Evolutionary conservation across 1,284 basidiomycete genomes (phyloP), one percentile per base, ranked within the genome.

Genomic region (Exsudoporus floridanus): DNA sequence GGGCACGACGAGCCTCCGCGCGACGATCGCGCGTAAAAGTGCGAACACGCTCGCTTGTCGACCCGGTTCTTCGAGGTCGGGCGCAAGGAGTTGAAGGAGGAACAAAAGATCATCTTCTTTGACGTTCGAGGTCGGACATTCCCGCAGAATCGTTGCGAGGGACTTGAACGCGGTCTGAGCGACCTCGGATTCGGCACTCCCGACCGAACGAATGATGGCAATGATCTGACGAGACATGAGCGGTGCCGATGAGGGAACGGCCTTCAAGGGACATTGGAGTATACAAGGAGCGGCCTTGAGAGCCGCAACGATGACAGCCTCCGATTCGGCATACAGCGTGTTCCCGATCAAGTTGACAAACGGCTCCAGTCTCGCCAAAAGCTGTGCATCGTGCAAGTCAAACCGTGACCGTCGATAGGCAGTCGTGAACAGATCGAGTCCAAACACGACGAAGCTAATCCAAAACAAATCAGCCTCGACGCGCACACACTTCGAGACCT

Each of bases 11-110:
- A 99, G 92, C 63, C 90, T 91, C 30, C 95, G 86, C 5, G 88
- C 78, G 18, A 99, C 87, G 60, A 99, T 92, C 10, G 94, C 90
- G n/a, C 94, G 86, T 16, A 99, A 82, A 60, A 99, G 82, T 0
- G 89, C 78, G 70, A 99, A 99, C 13, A 95, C 87, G 13, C 92
- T 81, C 2, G 80, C 81, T 71, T 99, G 97, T 7, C 92, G 86
- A n/a, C 78, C 77, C 1, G 90, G 86, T 50, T 99, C 97, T 70
- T 99, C 95, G n/a, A 99, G 74, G 65, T 99, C 95, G 0, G 96
- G 94, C 0, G 82, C 72, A 35, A 98, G 78, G 39, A 98, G 80
- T 65, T 93, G 88, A 34, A 98, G 81, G 13, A 99, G 79, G 67
- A 88, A 92, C 16, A 88, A 79, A 13, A 99, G 79, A 64, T 99